Evolutionary conservation across 768 basidiomycete genomes (phyloP), one percentile per base, ranked within the genome.

Genomic region (Tylopilus balloui): DNA sequence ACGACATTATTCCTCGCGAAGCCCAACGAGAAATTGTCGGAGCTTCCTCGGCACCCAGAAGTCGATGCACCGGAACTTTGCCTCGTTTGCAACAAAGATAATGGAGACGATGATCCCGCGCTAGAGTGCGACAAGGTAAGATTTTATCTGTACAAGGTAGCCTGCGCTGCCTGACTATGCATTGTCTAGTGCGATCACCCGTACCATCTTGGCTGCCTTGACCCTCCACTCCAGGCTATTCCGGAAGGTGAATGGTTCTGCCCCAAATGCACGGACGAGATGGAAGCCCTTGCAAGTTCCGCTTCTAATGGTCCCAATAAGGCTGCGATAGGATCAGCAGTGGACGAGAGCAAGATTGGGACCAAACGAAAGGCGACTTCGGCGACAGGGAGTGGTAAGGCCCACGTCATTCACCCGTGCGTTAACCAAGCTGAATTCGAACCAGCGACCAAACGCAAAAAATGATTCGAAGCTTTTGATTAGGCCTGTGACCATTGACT

Each of bases 241-340:
- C 94, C 94, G 0, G 86, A 88, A 28, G 94, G 89, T 31, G 88
- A 93, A 70, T 93, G 92, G 92, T 92, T 92, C 74, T 95, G 92
- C 60, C 82, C 86, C 0, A 73, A 79, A 48, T 95, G 92, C 61
- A 66, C 69, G 10, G 73, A 73, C 28, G 75, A 78, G 19, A 83
- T 83, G 4, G 78, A 78, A 10, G 79, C 78, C 6, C 77, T 64
- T 23, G 54, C 58, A 35, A 55, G 20, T 52, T 37, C 45, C 17
- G 21, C 51, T 37, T 46, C 57, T 35, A 57, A 53, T 40, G 1
- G 48, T 17, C 44, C 59, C 12, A 57, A 55, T 31, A 57, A 68
- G 65, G 38, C 44, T 52, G 37, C 50, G 15, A 15, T 9, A 6
- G 36, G 12, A 21, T 20, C 34, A 45, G 46, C 52, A 21, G 48